Percentiles rank a stretch among this genome's conserved stretches.
phyloP scores from a whole-genome alignment of 2,329 filamentous ascomycete genomes.

The Colletotrichum sp. region DNA sequence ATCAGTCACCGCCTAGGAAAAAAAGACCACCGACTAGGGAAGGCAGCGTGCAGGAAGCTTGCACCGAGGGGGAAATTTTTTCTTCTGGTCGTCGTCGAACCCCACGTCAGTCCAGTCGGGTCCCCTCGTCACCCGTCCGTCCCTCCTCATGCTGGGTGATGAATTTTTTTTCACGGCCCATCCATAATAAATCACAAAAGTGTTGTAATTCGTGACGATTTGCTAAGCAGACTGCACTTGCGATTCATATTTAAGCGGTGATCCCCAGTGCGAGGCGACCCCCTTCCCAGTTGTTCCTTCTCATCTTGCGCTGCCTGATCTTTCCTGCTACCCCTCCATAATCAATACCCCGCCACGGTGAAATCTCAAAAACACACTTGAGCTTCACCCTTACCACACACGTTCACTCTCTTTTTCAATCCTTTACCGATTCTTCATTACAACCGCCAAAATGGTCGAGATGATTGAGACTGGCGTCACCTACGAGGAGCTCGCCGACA shows the following conservation, averaged over 20 bases:
- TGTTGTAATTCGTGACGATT: not conserved
- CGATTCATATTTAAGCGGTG: not conserved
- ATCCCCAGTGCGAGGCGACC: slow-evolving; percentile 7
- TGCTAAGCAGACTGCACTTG: slow-evolving; percentile 6
- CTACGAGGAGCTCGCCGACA: slow-evolving; percentile 78
- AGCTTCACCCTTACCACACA: not conserved
- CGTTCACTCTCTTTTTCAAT: not conserved
- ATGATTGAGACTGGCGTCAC: slow-evolving; percentile 53
- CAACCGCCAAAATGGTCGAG: slow-evolving; percentile 28
- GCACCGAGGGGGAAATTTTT: not conserved
- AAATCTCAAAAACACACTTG: not conserved
- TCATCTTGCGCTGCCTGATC: slow-evolving; percentile 20
- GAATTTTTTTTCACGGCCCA: not conserved
- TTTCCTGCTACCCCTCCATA: slow-evolving; percentile 5
- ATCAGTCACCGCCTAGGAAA: slow-evolving; percentile 8
- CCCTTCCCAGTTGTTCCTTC: slow-evolving; percentile 22
- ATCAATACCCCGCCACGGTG: slow-evolving; percentile 3
- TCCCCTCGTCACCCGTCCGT: not conserved
- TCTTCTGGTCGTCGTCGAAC: not conserved
- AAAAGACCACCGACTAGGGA: not conserved
- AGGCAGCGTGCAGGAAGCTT: not conserved
- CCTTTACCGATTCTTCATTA: not conserved
- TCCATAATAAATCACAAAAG: not conserved
- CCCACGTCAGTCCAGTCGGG: not conserved
- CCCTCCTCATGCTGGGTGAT: not conserved